phyloP scores from a whole-genome alignment of 805 yeast species.

The Metschnikowia anglica region DNA sequence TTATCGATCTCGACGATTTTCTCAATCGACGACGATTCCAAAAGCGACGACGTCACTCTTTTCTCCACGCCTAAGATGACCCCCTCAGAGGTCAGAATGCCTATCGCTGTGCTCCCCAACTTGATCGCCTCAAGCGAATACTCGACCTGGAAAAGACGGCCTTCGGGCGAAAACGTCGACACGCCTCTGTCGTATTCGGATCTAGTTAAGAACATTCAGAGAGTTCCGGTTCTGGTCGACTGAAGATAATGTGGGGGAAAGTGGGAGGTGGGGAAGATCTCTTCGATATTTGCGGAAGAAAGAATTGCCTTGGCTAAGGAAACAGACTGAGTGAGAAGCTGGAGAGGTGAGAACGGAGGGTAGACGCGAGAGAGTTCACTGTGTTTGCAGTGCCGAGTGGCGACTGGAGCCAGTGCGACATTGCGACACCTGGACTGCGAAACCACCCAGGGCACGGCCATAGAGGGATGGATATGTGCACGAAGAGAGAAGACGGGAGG shows the following conservation, averaged over 20 bases:
- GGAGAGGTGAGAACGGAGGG: not conserved
- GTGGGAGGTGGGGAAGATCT: not conserved
- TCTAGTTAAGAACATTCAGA: conserved; percentile 91
- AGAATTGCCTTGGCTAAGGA: not conserved
- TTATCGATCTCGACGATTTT: conserved; percentile 92
- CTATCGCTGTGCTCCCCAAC: conserved; percentile 97
- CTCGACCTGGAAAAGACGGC: conserved; percentile 96
- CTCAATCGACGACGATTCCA: conserved; percentile 92
- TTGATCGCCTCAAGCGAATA: conserved; percentile 97
- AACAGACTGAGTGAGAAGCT: too few relatives aligned
- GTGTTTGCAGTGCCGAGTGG: too few relatives aligned
- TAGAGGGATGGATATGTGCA: not conserved
- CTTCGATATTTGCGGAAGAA: not conserved
- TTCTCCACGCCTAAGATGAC: conserved; percentile 96
- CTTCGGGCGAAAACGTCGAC: conserved; percentile 97
- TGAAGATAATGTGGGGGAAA: not conserved
- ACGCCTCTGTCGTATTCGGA: conserved; percentile 99
- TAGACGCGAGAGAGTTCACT: too few relatives aligned
- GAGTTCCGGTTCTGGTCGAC: not conserved
- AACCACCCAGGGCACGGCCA: conserved; percentile 2
- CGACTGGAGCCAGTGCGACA: not conserved
- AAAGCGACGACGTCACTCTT: conserved; percentile 86
- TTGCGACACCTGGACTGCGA: conserved; percentile 12
- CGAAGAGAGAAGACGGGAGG: not conserved
- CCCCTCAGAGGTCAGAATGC: conserved; percentile 93